A percentile compares a stretch with the other conserved stretches of the same genome.
phyloP scores from a whole-genome alignment of 2,329 filamentous ascomycete species.

The Zymoseptoria crescenta region DNA sequence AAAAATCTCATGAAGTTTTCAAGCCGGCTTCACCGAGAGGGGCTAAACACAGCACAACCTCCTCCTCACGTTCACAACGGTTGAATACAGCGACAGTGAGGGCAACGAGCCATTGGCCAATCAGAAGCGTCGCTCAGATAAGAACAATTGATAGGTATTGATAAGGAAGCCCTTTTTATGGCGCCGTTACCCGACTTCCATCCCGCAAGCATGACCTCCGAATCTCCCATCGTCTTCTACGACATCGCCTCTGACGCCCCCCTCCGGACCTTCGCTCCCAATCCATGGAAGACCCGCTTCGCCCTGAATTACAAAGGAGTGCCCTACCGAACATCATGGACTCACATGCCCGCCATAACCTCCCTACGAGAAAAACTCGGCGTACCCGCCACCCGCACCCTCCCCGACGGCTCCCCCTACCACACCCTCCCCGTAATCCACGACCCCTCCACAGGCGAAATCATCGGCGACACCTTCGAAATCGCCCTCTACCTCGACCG shows the following conservation, averaged over 20 bases:
- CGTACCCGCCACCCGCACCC: slow-evolving; percentile 46
- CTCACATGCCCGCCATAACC: slow-evolving; percentile 46
- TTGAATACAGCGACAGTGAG: too few species aligned
- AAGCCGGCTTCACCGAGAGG: too few species aligned
- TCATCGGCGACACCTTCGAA: slow-evolving; percentile 57
- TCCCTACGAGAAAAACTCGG: slow-evolving; percentile 41
- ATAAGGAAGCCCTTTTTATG: too few species aligned
- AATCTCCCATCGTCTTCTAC: slow-evolving; percentile 36
- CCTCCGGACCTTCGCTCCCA: slow-evolving; percentile 38
- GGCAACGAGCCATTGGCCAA: too few species aligned
- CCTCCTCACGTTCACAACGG: too few species aligned
- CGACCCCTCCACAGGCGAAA: slow-evolving; percentile 35
- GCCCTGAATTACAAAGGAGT: slow-evolving; percentile 45
- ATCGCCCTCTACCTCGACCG: slow-evolving; percentile 55
- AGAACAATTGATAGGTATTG: too few species aligned
- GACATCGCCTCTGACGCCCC: slow-evolving; percentile 39
- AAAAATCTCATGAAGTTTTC: too few species aligned
- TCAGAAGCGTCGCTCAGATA: too few species aligned
- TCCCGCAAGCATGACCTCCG: slow-evolving; percentile 18
- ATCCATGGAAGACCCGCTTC: slow-evolving; percentile 45
- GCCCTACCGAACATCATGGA: slow-evolving; percentile 46
- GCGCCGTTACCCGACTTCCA: not conserved
- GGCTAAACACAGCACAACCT: too few species aligned
- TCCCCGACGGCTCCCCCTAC: slow-evolving; percentile 50
- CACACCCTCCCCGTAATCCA: slow-evolving; percentile 53